Evolutionary conservation across 2,329 filamentous ascomycete genomes (phyloP).

Genomic region (Endoconidiophora polonica): DNA sequence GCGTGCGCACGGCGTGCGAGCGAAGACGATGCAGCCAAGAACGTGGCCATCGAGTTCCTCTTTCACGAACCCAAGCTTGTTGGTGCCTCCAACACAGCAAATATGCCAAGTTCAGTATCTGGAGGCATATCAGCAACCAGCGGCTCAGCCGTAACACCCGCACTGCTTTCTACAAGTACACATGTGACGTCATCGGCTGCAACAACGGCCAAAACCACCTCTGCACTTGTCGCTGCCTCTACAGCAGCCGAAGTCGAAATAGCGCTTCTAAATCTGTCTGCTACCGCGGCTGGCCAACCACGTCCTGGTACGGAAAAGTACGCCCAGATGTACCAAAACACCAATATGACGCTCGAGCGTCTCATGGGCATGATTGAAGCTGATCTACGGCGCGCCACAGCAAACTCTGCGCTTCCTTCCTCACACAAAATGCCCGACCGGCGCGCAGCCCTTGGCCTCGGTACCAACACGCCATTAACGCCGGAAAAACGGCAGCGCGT

Average conservation of each 20-base stretch:
- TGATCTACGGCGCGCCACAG: constrained; percentile 19
- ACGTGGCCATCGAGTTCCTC: constrained; percentile 12
- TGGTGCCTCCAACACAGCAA: background rate
- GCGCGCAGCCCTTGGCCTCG: constrained; percentile 7
- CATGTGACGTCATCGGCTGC: background rate
- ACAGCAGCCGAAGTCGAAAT: too few species aligned
- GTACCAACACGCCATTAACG: constrained; percentile 8
- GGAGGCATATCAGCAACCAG: background rate
- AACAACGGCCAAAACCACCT: background rate
- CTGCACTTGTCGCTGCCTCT: too few species aligned
- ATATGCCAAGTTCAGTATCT: background rate
- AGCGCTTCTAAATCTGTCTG: too few species aligned
- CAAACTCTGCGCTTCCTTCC: constrained; percentile 13
- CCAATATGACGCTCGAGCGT: constrained; percentile 15
- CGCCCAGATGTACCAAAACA: constrained; percentile 10
- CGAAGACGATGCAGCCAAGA: constrained; percentile 8
- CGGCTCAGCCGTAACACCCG: background rate
- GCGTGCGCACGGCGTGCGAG: constrained; percentile 1
- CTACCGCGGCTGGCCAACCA: background rate
- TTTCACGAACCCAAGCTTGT: constrained; percentile 7
- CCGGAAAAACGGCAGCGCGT: constrained; percentile 8
- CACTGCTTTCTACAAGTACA: background rate
- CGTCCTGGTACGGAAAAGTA: constrained; percentile 13
- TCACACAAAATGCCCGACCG: constrained; percentile 4
- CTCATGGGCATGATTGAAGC: constrained; percentile 19